A percentile compares a stretch with the other conserved stretches of the same genome.
Conservation (phyloP, 2,329 filamentous ascomycete genomes). For the Cytospora leucostoma region DNA sequence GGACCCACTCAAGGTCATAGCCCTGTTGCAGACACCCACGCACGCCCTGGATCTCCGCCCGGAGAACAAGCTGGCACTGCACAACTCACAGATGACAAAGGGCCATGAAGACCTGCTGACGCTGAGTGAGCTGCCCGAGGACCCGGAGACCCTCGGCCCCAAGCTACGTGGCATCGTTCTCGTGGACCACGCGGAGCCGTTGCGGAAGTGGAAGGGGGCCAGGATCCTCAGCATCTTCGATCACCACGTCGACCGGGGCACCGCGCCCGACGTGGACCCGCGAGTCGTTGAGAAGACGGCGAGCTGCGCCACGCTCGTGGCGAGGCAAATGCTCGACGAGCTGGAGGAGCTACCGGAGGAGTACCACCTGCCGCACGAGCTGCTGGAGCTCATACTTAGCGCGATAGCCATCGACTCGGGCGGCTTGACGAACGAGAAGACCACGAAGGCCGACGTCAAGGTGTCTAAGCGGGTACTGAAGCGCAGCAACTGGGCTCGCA, state of each 20-base stretch:
- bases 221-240: conserved; percentile 49
- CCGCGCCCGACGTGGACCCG: conserved; percentile 43
- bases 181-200: conserved; percentile 45
- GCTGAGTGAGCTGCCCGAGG: conserved; percentile 49
- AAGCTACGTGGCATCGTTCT: conserved; percentile 48
- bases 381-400: conserved; percentile 49
- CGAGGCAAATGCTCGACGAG: conserved; percentile 49
- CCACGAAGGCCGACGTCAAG: conserved; percentile 42
- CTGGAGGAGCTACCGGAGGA: conserved; percentile 45
- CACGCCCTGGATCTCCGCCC: conserved; percentile 49
- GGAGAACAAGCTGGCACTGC: conserved; percentile 48
- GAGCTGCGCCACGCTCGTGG: conserved; percentile 48
- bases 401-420: conserved; percentile 50
- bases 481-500: conserved; percentile 45
- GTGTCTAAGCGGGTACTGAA: conserved; percentile 42
- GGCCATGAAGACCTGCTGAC: conserved; percentile 49
- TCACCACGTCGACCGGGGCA: conserved; percentile 47
- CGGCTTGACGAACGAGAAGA: conserved; percentile 39
- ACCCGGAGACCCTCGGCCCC: conserved; percentile 44
- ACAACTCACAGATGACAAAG: conserved; percentile 47
- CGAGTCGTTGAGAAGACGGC: conserved; percentile 47
- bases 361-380: conserved; percentile 50
- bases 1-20: conserved; percentile 47
- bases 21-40: conserved; percentile 47
- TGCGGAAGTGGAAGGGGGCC: conserved; percentile 46